Evolutionary conservation across 1,139 yeast genomes (phyloP), one percentile per base, ranked within the genome.

Genomic region (Geotrichum phurueaensis): DNA sequence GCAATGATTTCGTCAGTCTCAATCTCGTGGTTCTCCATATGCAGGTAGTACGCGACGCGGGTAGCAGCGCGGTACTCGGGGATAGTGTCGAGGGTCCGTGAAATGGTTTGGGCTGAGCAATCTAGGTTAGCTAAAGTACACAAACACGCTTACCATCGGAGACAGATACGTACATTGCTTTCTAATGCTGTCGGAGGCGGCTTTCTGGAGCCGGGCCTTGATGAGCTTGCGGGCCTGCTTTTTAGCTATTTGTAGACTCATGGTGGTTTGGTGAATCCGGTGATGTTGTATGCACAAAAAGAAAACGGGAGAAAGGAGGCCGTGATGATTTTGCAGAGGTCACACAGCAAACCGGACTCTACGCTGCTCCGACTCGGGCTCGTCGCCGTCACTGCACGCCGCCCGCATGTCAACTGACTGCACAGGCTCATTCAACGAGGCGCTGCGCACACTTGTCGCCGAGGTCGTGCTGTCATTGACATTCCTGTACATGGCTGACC

Each of bases 11-110:
- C 70, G 13, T 73, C 66, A 0, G 96, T 88, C 63, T 81, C 80
- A 1, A 85, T 74, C 69, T 89, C 96, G 64, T 82, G 78, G 27
- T 73, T 67, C 1, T 84, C 86, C 88, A 88, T 84, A 69, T 80
- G 84, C 84, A 87, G 81, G 67, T 81, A 88, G 39, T 86, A 68
- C 0, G 85, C 95, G 1, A 89, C 72, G 12, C 71, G 76, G n/a
- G 68, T 67, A 0, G 90, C 83, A 0, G 66, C 58, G 56, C 71
- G 65, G 66, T 84, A 84, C 53, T 71, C 74, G 0, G 78, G 76
- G 48, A 77, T 70, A 1, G 64, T 51, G 7, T 73, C 57, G n/a
- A 85, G 65, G 1, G 67, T 68, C 0, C 66, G 62, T 3, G 74
- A 69, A 4, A 80, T 73, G 18, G 65, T 62, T 39, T 39, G 39